Evolutionary conservation across 1,139 yeast genomes (phyloP), one percentile per base, ranked within the genome.

Genomic region (Lodderomyces beijingensis): DNA sequence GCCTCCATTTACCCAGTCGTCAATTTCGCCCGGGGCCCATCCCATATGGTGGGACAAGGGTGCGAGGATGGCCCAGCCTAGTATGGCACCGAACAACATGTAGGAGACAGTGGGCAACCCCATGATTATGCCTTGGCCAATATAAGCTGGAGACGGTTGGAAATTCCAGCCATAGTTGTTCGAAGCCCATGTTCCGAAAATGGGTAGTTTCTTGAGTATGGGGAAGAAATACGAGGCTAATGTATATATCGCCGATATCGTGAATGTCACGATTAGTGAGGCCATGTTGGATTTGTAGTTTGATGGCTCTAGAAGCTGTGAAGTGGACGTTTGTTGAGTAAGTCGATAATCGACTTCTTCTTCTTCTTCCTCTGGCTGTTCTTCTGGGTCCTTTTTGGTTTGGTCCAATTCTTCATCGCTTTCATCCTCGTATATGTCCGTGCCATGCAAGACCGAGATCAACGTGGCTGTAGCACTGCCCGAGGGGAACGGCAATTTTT

Each of bases 61-160:
- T 0, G 94, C 93, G 19, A 91, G 61, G 1, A 91, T 59, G 0
- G 76, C 95, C 98, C 98, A 91, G 0, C 98, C 98, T 4, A 89
- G 49, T 2, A 91, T 45, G 12, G 95, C 80, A 3, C 98, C 98
- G 47, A 87, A 72, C 27, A 91, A 61, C 97, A 91, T 91, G 42
- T 89, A 85, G 3, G 86, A 70, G 0, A 89, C 95, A 0, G 97
- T 89, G 2, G 91, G 88, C 5, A 87, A 62, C 0, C 98, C 98
- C 98, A 91, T 91, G 36, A 91, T 91, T 28, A 91, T 88, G 3
- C 98, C 98, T 57, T 91, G 98, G 2, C 98, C 98, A 25, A 91
- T 74, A 53, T 91, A 91, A 0, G 98, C 97, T 1, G 98, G 97
- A 0, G 96, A 87, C 0, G 96, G 96, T 53, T 91, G 96, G 38